Evolutionary conservation across 1,284 basidiomycete genomes (phyloP).

Genomic region (Laetiporus sulphureus): DNA sequence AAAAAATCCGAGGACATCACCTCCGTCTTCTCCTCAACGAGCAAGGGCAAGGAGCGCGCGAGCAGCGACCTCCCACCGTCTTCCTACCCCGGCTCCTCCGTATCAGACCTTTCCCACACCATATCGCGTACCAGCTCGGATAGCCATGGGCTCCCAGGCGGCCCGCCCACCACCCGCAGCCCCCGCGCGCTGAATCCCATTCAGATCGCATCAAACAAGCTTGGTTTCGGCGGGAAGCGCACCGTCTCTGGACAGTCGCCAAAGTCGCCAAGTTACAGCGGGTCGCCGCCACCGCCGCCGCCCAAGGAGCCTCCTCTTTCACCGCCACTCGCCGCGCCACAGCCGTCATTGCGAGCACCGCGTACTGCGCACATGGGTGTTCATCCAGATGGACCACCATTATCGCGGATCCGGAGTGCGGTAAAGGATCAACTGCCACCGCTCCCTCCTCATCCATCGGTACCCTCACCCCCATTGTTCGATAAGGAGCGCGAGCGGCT

Average conservation of each 20-base stretch:
- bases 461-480: conserved; percentile 27
- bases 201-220: conserved; percentile 25
- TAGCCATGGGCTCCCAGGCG: too few relatives aligned
- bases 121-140: conserved; percentile 1
- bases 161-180: too few relatives aligned
- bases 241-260: conserved; percentile 8
- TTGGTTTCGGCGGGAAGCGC: too few relatives aligned
- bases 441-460: conserved; percentile 5
- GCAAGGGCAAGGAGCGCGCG: conserved; percentile 24
- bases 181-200: too few relatives aligned
- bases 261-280: conserved; percentile 14
- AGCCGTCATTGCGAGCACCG: too few relatives aligned
- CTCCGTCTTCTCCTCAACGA: conserved; percentile 15
- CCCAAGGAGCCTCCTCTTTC: conserved; percentile 27
- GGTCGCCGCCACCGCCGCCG: conserved; percentile 21
- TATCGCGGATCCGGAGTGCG: not conserved
- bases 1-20: conserved; percentile 54
- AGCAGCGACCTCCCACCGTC: conserved; percentile 15
- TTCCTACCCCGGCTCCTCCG: conserved; percentile 14
- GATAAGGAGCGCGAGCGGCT: conserved; percentile 27
- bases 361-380: too few relatives aligned
- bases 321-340: conserved; percentile 5
- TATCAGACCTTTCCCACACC: conserved; percentile 12
- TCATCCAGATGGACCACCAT: too few relatives aligned
- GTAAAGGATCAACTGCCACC: not conserved